Evolutionary conservation across 805 yeast species (phyloP).

Genomic region (Clavispora carvajalis): DNA sequence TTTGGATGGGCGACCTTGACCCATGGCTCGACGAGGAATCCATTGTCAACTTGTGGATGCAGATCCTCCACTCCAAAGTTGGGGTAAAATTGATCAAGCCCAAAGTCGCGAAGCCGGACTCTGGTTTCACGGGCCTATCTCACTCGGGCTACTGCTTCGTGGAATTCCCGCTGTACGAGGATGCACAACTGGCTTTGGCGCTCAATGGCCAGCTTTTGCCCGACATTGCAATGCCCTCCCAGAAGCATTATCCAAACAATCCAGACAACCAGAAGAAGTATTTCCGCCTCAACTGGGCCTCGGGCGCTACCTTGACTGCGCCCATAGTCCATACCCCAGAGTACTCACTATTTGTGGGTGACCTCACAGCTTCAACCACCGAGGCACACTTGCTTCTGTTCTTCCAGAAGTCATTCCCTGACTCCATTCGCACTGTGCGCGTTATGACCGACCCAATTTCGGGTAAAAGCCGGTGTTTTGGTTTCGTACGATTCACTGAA

Average conservation of each 20-base stretch:
- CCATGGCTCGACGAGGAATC: conserved; percentile 71
- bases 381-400: conserved; percentile 73
- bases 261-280: conserved; percentile 51
- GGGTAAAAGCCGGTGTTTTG: conserved; percentile 74
- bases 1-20: conserved; percentile 88
- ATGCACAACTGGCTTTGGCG: conserved; percentile 63
- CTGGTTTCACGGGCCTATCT: conserved; percentile 17
- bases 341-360: conserved; percentile 78
- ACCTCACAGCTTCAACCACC: conserved; percentile 69
- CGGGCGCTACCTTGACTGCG: conserved; percentile 70
- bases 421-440: conserved; percentile 69
- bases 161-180: conserved; percentile 63
- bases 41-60: conserved; percentile 52
- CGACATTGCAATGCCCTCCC: conserved; percentile 45
- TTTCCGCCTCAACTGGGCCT: conserved; percentile 79
- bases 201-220: conserved; percentile 65
- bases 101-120: conserved; percentile 21
- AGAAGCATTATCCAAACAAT: conserved; percentile 33
- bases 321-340: conserved; percentile 73
- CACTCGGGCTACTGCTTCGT: conserved; percentile 71
- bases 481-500: conserved; percentile 70
- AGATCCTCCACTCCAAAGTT: conserved; percentile 49
- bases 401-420: conserved; percentile 59
- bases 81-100: conserved; percentile 62
- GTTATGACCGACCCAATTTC: conserved; percentile 84